phyloP scores from a whole-genome alignment of 768 basidiomycete species.

The Amanita rubescens region DNA sequence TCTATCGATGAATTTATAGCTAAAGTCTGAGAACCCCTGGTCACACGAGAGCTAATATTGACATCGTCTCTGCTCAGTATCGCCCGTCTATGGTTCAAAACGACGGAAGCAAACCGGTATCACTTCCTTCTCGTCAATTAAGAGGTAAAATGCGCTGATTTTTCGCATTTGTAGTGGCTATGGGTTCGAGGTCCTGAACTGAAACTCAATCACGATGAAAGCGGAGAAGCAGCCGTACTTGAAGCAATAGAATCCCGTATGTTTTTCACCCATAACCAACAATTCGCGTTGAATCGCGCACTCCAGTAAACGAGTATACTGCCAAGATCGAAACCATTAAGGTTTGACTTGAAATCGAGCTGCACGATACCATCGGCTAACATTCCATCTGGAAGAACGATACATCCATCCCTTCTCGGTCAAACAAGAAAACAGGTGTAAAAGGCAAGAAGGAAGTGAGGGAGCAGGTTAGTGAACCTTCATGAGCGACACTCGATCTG shows the following conservation, averaged over 20 bases:
- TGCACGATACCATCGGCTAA: neutral
- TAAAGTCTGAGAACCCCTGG: slow-evolving; percentile 34
- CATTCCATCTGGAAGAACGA: slow-evolving; percentile 40
- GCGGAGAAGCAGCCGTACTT: slow-evolving; percentile 25
- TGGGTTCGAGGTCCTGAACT: slow-evolving; percentile 39
- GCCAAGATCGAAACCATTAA: slow-evolving; percentile 54
- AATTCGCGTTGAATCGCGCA: neutral
- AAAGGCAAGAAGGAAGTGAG: slow-evolving; percentile 72
- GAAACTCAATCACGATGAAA: neutral
- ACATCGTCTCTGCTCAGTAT: slow-evolving; percentile 33
- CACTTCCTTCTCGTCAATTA: neutral
- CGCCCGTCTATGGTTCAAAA: slow-evolving; percentile 75
- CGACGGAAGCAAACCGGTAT: slow-evolving; percentile 67
- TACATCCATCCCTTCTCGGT: slow-evolving; percentile 52
- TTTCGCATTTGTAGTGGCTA: slow-evolving; percentile 45
- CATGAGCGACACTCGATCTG: neutral
- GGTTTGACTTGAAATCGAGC: slow-evolving; percentile 26
- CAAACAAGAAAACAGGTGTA: slow-evolving; percentile 64
- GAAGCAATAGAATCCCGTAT: slow-evolving; percentile 43
- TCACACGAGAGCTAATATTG: neutral
- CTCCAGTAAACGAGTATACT: slow-evolving; percentile 50
- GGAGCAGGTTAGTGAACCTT: slow-evolving; percentile 42
- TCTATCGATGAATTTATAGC: slow-evolving; percentile 45
- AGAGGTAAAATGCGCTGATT: neutral
- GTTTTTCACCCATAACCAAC: slow-evolving; percentile 6